phyloP scores from a whole-genome alignment of 1,139 yeast species.

The Saccharomycopsis phalli region DNA sequence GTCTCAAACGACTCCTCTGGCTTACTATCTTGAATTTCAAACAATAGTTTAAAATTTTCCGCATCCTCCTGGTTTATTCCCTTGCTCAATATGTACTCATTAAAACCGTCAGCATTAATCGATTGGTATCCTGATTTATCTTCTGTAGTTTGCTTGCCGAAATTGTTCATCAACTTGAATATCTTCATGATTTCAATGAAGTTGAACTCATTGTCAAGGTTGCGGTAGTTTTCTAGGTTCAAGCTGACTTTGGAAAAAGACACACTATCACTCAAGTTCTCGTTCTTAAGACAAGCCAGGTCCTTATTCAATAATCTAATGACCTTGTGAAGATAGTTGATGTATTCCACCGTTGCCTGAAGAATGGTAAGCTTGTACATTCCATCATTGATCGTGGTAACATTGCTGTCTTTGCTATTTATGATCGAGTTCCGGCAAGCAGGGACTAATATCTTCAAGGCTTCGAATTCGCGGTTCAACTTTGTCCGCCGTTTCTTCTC shows the following conservation, averaged over 20 bases:
- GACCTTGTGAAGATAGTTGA: slow-evolving; percentile 56
- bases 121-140: background rate
- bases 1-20: background rate
- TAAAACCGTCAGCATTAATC: background rate
- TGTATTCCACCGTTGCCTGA: slow-evolving; percentile 75
- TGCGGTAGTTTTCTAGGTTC: slow-evolving; percentile 49
- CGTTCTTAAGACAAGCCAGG: slow-evolving; percentile 25
- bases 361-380: slow-evolving; percentile 75
- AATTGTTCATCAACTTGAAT: slow-evolving; percentile 25
- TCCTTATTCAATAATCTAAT: slow-evolving; percentile 40
- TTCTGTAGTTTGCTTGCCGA: slow-evolving; percentile 1
- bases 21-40: slow-evolving; percentile 7
- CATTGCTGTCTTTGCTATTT: slow-evolving; percentile 27
- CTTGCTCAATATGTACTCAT: slow-evolving; percentile 10
- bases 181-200: slow-evolving; percentile 26
- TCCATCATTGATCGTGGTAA: slow-evolving; percentile 41
- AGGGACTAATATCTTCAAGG: slow-evolving; percentile 67
- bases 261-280: slow-evolving; percentile 29
- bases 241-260: slow-evolving; percentile 44
- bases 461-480: slow-evolving; percentile 77
- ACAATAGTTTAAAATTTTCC: slow-evolving; percentile 14
- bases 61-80: slow-evolving; percentile 13
- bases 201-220: slow-evolving; percentile 47
- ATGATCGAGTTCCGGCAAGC: slow-evolving; percentile 49
- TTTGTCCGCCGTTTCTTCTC: slow-evolving; percentile 73